These are phyloP conservation scores for Botryotinia calthae DNA, from an alignment of 2,329 filamentous ascomycete genomes.

Conservation along the genomic window DNA sequence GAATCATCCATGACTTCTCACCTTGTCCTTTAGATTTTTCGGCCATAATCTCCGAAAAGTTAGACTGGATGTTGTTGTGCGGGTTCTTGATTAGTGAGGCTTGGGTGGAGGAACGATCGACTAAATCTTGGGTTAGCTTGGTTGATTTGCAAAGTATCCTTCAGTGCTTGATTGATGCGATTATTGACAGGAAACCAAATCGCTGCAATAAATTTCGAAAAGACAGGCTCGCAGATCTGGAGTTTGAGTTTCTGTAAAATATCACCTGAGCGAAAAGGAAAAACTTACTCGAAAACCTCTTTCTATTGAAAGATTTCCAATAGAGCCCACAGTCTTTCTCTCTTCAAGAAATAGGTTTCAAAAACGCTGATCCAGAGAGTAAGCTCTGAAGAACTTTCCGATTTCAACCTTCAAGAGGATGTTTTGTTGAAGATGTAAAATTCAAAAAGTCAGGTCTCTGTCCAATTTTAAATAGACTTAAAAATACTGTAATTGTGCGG, in stretches of 20 bases:
- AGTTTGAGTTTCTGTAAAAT: background rate
- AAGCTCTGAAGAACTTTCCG: no score
- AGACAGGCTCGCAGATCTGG: background rate
- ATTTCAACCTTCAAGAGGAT: no score
- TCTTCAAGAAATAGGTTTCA: no score
- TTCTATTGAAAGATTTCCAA: no score
- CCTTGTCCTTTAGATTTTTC: background rate
- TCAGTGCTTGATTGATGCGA: no score
- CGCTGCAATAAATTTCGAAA: fast-evolving
- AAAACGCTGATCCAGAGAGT: fast-evolving
- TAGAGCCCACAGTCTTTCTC: background rate
- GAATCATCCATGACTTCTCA: background rate
- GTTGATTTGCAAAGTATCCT: fast-evolving
- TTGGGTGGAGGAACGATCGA: no score
- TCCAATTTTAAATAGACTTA: background rate
- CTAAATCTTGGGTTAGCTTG: background rate
- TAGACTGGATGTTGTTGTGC: fast-evolving
- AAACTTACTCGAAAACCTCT: background rate
- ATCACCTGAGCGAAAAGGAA: background rate
- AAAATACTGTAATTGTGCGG: background rate
- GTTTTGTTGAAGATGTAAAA: background rate
- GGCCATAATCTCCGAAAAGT: background rate
- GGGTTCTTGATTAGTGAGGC: background rate
- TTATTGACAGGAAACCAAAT: background rate
- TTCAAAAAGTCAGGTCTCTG: background rate